Evolutionary conservation across 441 rosid species (phyloP).

Genomic region (Iberis amara): DNA sequence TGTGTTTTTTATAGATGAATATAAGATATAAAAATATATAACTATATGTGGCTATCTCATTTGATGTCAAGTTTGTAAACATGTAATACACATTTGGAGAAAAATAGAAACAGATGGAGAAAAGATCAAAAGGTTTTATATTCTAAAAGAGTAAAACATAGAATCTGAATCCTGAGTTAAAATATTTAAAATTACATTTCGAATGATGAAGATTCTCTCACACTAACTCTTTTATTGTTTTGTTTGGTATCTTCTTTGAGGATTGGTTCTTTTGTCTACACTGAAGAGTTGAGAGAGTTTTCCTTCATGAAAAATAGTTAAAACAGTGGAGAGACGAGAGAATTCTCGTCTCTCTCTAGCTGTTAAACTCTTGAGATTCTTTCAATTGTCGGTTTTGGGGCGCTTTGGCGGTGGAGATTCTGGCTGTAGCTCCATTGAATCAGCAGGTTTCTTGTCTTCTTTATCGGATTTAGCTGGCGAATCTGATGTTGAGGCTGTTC

Average conservation of each 20-base stretch:
- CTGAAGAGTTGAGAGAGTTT: constrained; percentile 28
- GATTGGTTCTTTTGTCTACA: constrained; percentile 27
- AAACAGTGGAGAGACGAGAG: constrained; percentile 21
- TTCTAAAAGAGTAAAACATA: constrained; percentile 5
- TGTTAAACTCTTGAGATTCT: constrained; percentile 26
- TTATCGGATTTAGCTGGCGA: constrained; percentile 22
- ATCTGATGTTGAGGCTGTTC: constrained; percentile 48
- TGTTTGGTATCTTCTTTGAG: constrained; percentile 18
- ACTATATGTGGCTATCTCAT: not conserved
- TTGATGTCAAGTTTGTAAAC: constrained; percentile 27
- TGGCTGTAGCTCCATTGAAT: constrained; percentile 21
- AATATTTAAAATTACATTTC: constrained; percentile 25
- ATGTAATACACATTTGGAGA: constrained; percentile 12
- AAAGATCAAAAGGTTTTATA: not conserved
- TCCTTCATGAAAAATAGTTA: not conserved
- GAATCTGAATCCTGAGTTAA: constrained; percentile 21
- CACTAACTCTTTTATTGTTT: constrained; percentile 12
- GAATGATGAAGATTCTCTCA: constrained; percentile 30
- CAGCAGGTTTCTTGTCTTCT: constrained; percentile 23
- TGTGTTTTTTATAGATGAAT: constrained; percentile 19
- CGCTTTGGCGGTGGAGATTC: constrained; percentile 32
- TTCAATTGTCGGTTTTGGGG: constrained; percentile 27
- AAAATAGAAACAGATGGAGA: constrained; percentile 4
- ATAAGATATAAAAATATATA: constrained; percentile 17
- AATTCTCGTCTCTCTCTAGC: constrained; percentile 2